Percentiles rank a stretch among this genome's conserved stretches.
Conservation (phyloP, 768 basidiomycete species). For the Tricholoma bakamatsutake region DNA sequence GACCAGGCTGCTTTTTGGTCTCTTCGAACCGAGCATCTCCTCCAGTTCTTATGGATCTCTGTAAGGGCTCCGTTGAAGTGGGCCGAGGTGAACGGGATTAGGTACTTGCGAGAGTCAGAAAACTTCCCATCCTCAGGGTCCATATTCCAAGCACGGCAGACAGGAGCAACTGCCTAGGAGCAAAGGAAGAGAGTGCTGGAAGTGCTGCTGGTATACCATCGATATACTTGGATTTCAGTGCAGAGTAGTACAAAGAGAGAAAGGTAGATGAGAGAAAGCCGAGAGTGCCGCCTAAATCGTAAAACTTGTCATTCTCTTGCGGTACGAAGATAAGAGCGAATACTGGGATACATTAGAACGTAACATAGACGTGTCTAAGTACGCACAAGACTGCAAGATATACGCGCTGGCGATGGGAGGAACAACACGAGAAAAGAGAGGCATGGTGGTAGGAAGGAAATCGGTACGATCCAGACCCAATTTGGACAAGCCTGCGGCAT, state of each 20-base stretch:
- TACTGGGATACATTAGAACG: constrained; percentile 23
- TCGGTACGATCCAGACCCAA: neutral
- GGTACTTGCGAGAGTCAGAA: constrained; percentile 33
- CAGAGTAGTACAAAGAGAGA: constrained; percentile 58
- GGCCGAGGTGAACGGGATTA: too few species aligned
- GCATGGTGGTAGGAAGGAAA: constrained; percentile 24
- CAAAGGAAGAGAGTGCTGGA: constrained; percentile 41
- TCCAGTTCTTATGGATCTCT: constrained; percentile 43
- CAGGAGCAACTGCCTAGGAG: constrained; percentile 56
- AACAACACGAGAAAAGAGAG: constrained; percentile 47
- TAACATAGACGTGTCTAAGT: constrained; percentile 1
- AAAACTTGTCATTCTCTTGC: constrained; percentile 57
- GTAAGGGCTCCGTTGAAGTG: neutral
- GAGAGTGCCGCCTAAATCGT: constrained; percentile 57
- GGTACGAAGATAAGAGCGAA: constrained; percentile 62
- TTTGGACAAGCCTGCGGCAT: neutral
- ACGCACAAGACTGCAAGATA: constrained; percentile 42
- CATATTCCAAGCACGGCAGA: constrained; percentile 54
- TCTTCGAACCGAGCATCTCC: constrained; percentile 64
- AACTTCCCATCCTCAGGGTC: constrained; percentile 56
- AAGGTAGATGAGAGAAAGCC: constrained; percentile 62
- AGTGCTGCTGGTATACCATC: constrained; percentile 31
- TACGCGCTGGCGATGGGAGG: constrained; percentile 45
- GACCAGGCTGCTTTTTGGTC: constrained; percentile 33
- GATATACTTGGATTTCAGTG: constrained; percentile 43